These are phyloP conservation scores for Globisporangium spinosum DNA, from an alignment of 352 stramenopile species.

Conservation along the genomic window DNA sequence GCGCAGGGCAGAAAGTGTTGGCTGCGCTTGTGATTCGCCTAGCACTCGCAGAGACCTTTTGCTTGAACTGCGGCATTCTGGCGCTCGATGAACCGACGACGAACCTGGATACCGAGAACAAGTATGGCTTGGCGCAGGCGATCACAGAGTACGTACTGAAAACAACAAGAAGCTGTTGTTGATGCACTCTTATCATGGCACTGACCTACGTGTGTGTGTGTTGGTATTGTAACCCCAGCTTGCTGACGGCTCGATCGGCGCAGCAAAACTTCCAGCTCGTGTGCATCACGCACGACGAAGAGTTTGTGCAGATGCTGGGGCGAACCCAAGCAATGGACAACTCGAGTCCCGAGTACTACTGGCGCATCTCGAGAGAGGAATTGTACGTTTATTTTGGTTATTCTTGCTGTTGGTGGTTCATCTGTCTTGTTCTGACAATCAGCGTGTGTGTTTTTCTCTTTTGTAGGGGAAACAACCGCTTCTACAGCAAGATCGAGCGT, in stretches of 20 bases:
- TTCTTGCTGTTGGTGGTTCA: background rate
- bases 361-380: conserved; percentile 76
- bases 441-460: background rate
- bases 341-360: conserved; percentile 79
- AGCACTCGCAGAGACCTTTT: conserved; percentile 98
- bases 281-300: conserved; percentile 99
- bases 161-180: background rate
- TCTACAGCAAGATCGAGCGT: conserved; percentile 81
- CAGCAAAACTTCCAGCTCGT: conserved; percentile 99
- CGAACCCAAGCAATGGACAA: conserved; percentile 74
- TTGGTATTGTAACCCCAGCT: conserved; percentile 42
- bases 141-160: conserved; percentile 76
- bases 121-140: conserved; percentile 87
- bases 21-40: conserved; percentile 97
- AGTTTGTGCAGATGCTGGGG: conserved; percentile 88
- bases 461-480: conserved; percentile 68
- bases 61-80: conserved; percentile 97
- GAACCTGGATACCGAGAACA: conserved; percentile 97
- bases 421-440: conserved; percentile 5
- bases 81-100: conserved; percentile 99
- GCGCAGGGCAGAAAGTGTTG: conserved; percentile 95
- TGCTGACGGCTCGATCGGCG: conserved; percentile 91
- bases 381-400: conserved; percentile 42
- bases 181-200: background rate
- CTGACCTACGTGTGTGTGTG: background rate